These are phyloP conservation scores for Hygrophorus pudorinus DNA, from an alignment of 768 basidiomycete genomes.

Conservation along the genomic window DNA sequence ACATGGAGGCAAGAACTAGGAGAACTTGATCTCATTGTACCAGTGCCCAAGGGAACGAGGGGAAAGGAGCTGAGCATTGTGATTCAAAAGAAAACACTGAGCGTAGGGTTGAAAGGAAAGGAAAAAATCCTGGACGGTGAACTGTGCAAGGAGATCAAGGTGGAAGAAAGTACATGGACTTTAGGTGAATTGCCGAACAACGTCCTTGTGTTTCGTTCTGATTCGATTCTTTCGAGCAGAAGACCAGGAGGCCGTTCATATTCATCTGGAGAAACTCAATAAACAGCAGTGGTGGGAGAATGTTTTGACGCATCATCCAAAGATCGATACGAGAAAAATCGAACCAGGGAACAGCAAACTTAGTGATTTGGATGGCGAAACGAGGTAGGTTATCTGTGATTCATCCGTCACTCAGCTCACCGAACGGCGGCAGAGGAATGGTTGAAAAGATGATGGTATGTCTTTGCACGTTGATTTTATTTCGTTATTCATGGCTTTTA, in stretches of 20 bases:
- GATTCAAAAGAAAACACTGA: slow-evolving; percentile 76
- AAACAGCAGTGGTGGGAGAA: slow-evolving; percentile 97
- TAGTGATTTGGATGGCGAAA: slow-evolving; percentile 93
- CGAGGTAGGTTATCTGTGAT: slow-evolving; percentile 42
- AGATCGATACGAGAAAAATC: slow-evolving; percentile 94
- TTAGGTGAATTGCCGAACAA: slow-evolving; percentile 45
- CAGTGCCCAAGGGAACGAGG: slow-evolving; percentile 82
- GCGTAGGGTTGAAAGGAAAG: slow-evolving; percentile 75
- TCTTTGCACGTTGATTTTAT: slow-evolving; percentile 5
- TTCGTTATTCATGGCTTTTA: slow-evolving; percentile 17
- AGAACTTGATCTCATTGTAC: slow-evolving; percentile 75
- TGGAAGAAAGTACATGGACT: slow-evolving; percentile 97
- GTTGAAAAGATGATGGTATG: slow-evolving; percentile 99
- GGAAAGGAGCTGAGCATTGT: slow-evolving; percentile 63
- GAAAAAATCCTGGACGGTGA: slow-evolving; percentile 85
- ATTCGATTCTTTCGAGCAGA: slow-evolving; percentile 31
- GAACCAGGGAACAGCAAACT: slow-evolving; percentile 92
- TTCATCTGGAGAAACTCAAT: slow-evolving; percentile 84
- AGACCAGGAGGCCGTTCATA: slow-evolving; percentile 60
- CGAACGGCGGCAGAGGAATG: slow-evolving; percentile 57
- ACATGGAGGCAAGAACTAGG: slow-evolving; percentile 84
- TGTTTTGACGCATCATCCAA: slow-evolving; percentile 88
- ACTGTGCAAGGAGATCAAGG: slow-evolving; percentile 85
- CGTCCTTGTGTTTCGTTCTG: neutral
- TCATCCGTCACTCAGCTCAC: slow-evolving; percentile 5